Conservation (phyloP, 2,329 filamentous ascomycete genomes). For the Alternaria gaisen region DNA sequence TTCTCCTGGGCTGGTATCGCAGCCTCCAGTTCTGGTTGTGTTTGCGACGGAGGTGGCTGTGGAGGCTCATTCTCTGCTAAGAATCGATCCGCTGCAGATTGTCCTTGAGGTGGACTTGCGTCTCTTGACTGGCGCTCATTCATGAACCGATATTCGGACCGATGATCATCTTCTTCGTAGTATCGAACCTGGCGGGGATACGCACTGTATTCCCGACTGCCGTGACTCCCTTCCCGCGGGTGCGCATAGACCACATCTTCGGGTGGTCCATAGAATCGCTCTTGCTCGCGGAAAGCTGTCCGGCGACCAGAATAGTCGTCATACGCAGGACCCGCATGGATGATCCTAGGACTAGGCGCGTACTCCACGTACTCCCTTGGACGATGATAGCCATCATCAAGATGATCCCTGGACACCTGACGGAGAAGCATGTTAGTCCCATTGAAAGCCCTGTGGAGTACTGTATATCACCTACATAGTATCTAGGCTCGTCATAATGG, state of each 20-base stretch:
- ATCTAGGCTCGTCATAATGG: constrained; percentile 43
- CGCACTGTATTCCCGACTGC: constrained; percentile 37
- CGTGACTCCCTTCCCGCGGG: constrained; percentile 38
- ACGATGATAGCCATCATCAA: constrained; percentile 40
- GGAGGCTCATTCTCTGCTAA: constrained; percentile 39
- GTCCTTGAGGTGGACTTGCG: constrained; percentile 31
- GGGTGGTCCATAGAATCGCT: constrained; percentile 39
- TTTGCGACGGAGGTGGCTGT: constrained; percentile 17
- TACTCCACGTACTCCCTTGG: constrained; percentile 43
- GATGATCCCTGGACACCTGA: constrained; percentile 39
- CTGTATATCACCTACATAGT: constrained; percentile 45
- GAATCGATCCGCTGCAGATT: constrained; percentile 48
- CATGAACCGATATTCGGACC: constrained; percentile 34
- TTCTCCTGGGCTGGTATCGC: constrained; percentile 28
- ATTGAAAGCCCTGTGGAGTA: constrained; percentile 6
- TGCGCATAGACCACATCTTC: constrained; percentile 41
- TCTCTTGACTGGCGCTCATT: constrained; percentile 34
- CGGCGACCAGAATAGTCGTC: constrained; percentile 43
- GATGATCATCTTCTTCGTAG: constrained; percentile 34
- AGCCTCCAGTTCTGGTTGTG: constrained; percentile 26
- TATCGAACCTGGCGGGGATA: constrained; percentile 41
- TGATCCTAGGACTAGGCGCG: constrained; percentile 38
- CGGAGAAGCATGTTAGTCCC: constrained; percentile 25
- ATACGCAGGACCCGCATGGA: constrained; percentile 39
- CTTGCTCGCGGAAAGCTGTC: constrained; percentile 45